phyloP scores from a whole-genome alignment of 163 green algal species.

The Scenedesmus sp. region DNA sequence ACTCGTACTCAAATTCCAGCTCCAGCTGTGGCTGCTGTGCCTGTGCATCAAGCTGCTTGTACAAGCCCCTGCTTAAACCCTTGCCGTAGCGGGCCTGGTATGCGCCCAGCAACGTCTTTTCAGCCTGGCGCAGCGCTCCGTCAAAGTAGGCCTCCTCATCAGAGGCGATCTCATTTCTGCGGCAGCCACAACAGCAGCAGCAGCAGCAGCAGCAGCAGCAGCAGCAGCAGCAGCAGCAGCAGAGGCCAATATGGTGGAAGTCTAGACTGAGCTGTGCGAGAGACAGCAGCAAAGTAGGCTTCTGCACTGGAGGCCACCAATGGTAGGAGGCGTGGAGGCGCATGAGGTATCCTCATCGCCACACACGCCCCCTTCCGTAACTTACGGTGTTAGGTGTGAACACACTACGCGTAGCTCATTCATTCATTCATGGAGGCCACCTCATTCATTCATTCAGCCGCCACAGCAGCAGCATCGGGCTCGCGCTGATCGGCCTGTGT shows the following conservation, averaged over 20 bases:
- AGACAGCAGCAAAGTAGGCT: too few relatives aligned
- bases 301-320: neutral
- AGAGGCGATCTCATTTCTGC: slow-evolving; percentile 6
- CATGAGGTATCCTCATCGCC: too few relatives aligned
- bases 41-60: slow-evolving; percentile 1
- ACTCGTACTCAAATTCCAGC: neutral
- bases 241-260: too few relatives aligned
- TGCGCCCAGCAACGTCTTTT: neutral
- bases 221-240: neutral
- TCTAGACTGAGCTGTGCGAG: too few relatives aligned
- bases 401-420: too few relatives aligned
- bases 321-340: too few relatives aligned
- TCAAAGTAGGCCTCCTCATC: slow-evolving; percentile 45
- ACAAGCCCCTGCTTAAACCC: neutral
- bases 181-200: neutral
- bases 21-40: neutral
- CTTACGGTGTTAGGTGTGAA: too few relatives aligned
- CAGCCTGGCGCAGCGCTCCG: slow-evolving; percentile 35
- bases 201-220: neutral
- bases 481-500: too few relatives aligned
- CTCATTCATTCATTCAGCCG: too few relatives aligned
- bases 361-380: too few relatives aligned
- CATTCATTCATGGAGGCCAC: too few relatives aligned
- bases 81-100: slow-evolving; percentile 6
- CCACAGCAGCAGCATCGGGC: too few relatives aligned